phyloP scores from a whole-genome alignment of 2,329 filamentous ascomycete genomes.

The Tolypocladium cylindrosporum region DNA sequence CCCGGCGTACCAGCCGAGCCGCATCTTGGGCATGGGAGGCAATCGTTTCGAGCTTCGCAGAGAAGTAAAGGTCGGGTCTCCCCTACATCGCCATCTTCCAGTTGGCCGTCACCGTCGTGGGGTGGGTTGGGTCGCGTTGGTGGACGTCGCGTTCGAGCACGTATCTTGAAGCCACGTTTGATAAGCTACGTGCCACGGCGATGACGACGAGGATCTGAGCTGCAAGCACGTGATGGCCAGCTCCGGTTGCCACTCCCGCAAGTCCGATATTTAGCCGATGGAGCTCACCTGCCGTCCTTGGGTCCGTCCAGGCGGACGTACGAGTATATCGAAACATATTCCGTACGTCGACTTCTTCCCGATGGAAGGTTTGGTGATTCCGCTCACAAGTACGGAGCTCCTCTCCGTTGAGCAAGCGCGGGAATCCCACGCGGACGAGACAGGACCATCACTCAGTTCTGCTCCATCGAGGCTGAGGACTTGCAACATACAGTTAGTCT shows the following conservation, averaged over 20 bases:
- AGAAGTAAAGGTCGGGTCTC: background rate
- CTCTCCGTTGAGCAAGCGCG: background rate
- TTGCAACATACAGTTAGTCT: background rate
- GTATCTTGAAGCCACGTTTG: background rate
- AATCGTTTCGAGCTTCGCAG: background rate
- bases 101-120: background rate
- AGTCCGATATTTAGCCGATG: background rate
- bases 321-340: background rate
- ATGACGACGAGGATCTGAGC: background rate
- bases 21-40: slow-evolving; percentile 36
- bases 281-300: background rate
- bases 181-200: background rate
- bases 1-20: slow-evolving; percentile 50
- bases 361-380: background rate
- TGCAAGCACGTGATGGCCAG: background rate
- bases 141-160: background rate
- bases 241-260: background rate
- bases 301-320: background rate
- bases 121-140: background rate
- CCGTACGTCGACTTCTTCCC: background rate
- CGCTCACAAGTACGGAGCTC: background rate
- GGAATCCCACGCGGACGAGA: background rate
- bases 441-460: background rate
- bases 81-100: background rate
- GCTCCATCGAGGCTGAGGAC: background rate